Conservation (phyloP, 208 protist species). For the Leishmania aethiopica region DNA sequence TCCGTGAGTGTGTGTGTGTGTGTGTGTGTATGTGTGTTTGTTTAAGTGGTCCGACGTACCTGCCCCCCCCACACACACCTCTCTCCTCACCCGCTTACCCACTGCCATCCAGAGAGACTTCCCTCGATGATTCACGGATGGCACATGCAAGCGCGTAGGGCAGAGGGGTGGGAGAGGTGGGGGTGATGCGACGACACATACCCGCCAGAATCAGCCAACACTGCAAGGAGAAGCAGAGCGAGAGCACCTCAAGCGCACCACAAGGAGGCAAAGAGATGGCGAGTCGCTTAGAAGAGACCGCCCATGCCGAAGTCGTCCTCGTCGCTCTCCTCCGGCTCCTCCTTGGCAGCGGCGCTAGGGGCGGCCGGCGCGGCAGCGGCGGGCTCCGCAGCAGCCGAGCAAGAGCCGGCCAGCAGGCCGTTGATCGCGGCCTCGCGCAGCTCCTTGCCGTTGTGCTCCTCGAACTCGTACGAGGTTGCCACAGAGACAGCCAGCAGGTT, state of each 20-base stretch:
- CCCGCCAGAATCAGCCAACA: neutral
- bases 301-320: slow-evolving; percentile 88
- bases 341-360: slow-evolving; percentile 39
- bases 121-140: neutral
- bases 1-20: neutral
- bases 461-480: slow-evolving; percentile 94
- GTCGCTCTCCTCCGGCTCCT: slow-evolving; percentile 75
- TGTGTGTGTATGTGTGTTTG: no score
- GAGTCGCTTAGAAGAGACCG: slow-evolving; percentile 74
- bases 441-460: slow-evolving; percentile 78
- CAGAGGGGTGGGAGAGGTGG: neutral
- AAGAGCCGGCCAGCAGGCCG: slow-evolving; percentile 78
- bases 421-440: slow-evolving; percentile 91
- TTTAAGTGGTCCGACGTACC: no score
- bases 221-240: neutral
- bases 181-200: neutral
- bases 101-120: neutral
- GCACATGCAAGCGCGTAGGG: neutral
- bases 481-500: slow-evolving; percentile 96
- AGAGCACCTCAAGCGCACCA: neutral
- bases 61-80: no score
- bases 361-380: slow-evolving; percentile 46
- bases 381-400: slow-evolving; percentile 61
- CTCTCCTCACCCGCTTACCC: neutral
- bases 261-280: neutral